Conservation (phyloP, 495 filamentous ascomycete species). For the Letharia lupina region DNA sequence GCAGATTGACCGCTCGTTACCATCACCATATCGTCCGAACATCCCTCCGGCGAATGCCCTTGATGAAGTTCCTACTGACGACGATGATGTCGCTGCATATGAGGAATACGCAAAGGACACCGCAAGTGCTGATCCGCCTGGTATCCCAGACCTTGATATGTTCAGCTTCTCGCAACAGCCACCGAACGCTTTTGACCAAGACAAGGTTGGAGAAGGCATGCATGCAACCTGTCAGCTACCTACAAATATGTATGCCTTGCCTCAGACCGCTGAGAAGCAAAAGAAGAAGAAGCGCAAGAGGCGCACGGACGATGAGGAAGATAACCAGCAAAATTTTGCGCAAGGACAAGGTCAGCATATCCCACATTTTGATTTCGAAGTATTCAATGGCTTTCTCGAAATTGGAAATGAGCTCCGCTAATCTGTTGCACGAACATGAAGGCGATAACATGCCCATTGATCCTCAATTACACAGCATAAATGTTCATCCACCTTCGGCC, state of each 20-base stretch:
- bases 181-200: not conserved
- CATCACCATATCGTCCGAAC: not conserved
- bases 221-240: constrained; percentile 13
- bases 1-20: constrained; percentile 1
- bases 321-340: not conserved
- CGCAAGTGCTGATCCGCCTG: constrained; percentile 7
- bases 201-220: not conserved
- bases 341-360: constrained; percentile 17
- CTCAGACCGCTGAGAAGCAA: not conserved
- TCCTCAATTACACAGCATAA: constrained; percentile 13
- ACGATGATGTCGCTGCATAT: constrained; percentile 16
- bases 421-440: constrained; percentile 8
- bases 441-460: constrained; percentile 18
- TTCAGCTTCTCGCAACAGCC: constrained; percentile 13
- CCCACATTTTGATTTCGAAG: constrained; percentile 5
- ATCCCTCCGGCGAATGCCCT: constrained; percentile 13
- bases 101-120: constrained; percentile 18
- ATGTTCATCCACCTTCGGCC: constrained; percentile 9
- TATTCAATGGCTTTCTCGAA: constrained; percentile 7
- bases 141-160: constrained; percentile 2
- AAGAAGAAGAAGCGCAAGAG: constrained; percentile 10
- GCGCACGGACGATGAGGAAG: not conserved
- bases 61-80: constrained; percentile 25
- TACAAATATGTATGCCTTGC: not conserved
- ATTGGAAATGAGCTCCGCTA: constrained; percentile 6